Percentiles rank a stretch among this genome's conserved stretches.
Conservation (phyloP, 176 grass and related monocot genomes). For the Phragmites australis region DNA sequence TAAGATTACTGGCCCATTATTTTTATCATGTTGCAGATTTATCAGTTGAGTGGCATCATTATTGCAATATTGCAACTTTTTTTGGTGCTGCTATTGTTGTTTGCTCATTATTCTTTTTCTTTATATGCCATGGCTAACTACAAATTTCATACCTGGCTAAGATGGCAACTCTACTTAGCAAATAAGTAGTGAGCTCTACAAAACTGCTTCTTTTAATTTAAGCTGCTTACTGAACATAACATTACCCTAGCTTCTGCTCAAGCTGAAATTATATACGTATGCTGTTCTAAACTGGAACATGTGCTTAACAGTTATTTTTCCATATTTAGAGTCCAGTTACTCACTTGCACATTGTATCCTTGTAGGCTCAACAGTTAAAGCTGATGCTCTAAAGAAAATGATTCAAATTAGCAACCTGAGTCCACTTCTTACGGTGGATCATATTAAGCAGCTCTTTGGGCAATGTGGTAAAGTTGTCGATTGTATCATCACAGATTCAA, state of each 20-base stretch:
- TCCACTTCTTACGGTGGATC: constrained; percentile 73
- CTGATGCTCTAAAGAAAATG: constrained; percentile 78
- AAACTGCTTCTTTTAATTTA: neutral
- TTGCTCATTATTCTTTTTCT: neutral
- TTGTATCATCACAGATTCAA: constrained; percentile 81
- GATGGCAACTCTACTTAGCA: neutral
- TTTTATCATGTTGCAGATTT: neutral
- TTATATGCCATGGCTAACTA: neutral
- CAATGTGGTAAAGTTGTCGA: constrained; percentile 84
- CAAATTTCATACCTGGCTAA: neutral
- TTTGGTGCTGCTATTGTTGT: neutral
- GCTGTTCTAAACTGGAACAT: neutral
- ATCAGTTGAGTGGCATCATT: neutral
- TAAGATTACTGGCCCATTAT: neutral
- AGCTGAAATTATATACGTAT: neutral
- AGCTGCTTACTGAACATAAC: neutral
- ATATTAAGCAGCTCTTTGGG: constrained; percentile 89
- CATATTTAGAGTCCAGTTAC: neutral
- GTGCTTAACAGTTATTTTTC: neutral
- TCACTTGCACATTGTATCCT: constrained; percentile 16
- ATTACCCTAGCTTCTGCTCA: neutral
- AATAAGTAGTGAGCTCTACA: constrained; percentile 8
- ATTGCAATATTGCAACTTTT: neutral
- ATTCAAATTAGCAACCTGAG: constrained; percentile 96
- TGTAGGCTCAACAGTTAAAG: constrained; percentile 68